phyloP scores from a whole-genome alignment of 495 filamentous ascomycete genomes.

The Apiosordaria backusii region DNA sequence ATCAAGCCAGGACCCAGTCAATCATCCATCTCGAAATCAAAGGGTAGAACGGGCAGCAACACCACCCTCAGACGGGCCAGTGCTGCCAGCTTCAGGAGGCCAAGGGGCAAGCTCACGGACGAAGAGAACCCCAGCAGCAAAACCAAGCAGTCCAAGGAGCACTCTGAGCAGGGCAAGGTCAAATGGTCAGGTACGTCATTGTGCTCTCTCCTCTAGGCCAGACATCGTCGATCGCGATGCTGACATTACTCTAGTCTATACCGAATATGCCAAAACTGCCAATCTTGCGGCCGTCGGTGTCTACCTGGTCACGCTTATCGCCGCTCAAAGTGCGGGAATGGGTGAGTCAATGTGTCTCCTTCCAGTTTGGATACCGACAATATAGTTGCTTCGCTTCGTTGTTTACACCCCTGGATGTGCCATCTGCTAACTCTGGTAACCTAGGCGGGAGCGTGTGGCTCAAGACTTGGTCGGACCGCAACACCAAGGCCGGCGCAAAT shows the following conservation, averaged over 20 bases:
- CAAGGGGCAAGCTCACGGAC: constrained; percentile 75
- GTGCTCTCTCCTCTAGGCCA: neutral
- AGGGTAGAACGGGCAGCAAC: constrained; percentile 63
- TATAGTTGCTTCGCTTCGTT: neutral
- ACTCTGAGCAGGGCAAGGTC: constrained; percentile 88
- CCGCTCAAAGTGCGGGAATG: constrained; percentile 77
- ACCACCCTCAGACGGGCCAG: constrained; percentile 83
- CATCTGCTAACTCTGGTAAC: constrained; percentile 7
- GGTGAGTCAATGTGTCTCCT: constrained; percentile 36
- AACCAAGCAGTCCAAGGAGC: constrained; percentile 82
- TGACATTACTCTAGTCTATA: constrained; percentile 55
- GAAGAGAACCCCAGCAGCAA: constrained; percentile 71
- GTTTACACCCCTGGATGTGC: neutral
- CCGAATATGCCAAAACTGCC: constrained; percentile 88
- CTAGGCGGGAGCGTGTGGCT: constrained; percentile 79
- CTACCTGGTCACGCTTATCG: constrained; percentile 73
- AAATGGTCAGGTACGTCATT: constrained; percentile 67
- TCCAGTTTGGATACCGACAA: neutral
- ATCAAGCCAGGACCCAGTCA: constrained; percentile 54
- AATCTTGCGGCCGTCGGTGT: constrained; percentile 79
- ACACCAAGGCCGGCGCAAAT: constrained; percentile 63
- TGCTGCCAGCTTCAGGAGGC: constrained; percentile 82
- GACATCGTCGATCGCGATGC: constrained; percentile 12
- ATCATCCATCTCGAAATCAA: constrained; percentile 32
- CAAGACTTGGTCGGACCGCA: constrained; percentile 84